Percentiles rank a stretch among this genome's conserved stretches.
Evolutionary conservation across 148 eudicot species (phyloP).

Genomic region (Cornus kousa): DNA sequence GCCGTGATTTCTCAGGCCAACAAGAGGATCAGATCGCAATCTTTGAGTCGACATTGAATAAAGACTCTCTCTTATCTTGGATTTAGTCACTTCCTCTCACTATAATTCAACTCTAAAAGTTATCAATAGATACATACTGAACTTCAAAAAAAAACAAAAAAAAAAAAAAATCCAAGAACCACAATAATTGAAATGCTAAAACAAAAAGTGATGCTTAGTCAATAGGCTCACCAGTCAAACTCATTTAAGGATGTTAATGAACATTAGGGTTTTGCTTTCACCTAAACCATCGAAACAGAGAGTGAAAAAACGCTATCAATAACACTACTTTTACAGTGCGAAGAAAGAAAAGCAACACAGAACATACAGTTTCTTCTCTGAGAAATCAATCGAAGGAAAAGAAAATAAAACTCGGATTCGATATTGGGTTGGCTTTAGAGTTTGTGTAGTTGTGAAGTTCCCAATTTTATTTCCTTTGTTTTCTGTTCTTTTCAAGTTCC

Average conservation of each 20-base stretch:
- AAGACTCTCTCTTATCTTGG: constrained; percentile 3
- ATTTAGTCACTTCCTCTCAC: background rate
- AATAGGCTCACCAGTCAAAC: constrained; percentile 12
- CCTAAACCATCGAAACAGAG: background rate
- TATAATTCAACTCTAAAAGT: background rate
- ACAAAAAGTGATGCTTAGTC: background rate
- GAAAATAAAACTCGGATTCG: background rate
- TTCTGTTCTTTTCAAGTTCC: background rate
- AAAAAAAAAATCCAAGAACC: background rate
- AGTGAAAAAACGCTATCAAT: background rate
- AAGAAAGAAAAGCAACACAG: background rate
- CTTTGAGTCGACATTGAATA: constrained; percentile 9
- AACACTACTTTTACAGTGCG: background rate
- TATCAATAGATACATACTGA: background rate
- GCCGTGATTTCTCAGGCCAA: constrained; percentile 11
- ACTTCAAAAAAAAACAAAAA: background rate
- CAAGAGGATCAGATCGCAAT: constrained; percentile 15
- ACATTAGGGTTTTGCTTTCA: constrained; percentile 6
- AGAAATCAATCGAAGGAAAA: too few species aligned
- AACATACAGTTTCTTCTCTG: too few species aligned
- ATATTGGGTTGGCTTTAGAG: background rate
- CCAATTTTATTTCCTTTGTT: background rate
- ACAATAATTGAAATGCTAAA: background rate
- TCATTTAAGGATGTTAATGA: constrained; percentile 5
- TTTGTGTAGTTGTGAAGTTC: too few species aligned